These are phyloP conservation scores for Penicillium sclerotiorum DNA, from an alignment of 2,329 filamentous ascomycete species.

Conservation along the genomic window DNA sequence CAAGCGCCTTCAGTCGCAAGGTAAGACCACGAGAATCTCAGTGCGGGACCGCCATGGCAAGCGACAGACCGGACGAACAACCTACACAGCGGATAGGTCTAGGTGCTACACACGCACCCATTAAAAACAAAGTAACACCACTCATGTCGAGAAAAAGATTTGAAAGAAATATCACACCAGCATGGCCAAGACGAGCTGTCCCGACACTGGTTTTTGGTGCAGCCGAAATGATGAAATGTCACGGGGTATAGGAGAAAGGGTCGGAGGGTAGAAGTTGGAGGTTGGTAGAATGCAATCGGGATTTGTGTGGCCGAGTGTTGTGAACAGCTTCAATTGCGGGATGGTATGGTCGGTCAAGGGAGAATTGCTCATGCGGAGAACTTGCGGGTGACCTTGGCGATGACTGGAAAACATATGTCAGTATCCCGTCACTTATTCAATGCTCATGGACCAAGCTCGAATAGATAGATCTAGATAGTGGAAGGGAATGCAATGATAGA, in stretches of 20 bases:
- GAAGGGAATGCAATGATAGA: not conserved
- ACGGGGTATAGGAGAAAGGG: constrained; percentile 29
- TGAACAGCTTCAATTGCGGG: not conserved
- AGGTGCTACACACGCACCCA: constrained; percentile 20
- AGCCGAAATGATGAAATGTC: constrained; percentile 22
- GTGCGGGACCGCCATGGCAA: not conserved
- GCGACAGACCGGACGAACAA: constrained; percentile 9
- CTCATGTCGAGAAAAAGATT: constrained; percentile 22
- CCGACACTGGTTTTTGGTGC: constrained; percentile 12
- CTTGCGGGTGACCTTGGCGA: constrained; percentile 90
- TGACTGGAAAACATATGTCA: constrained; percentile 62
- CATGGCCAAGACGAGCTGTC: constrained; percentile 14
- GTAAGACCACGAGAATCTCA: not conserved
- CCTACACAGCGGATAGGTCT: constrained; percentile 39
- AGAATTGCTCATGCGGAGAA: constrained; percentile 65
- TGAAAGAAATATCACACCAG: constrained; percentile 20
- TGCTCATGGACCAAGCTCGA: not conserved
- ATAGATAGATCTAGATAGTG: not conserved
- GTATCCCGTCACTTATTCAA: constrained; percentile 3
- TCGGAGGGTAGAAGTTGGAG: constrained; percentile 13
- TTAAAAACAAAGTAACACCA: constrained; percentile 26
- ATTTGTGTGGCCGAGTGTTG: not conserved
- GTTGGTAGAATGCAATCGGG: constrained; percentile 6
- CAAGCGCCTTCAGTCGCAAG: constrained; percentile 12
- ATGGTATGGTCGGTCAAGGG: constrained; percentile 4